Base-by-base conservation (phyloP, 345 rosid genomes). In the Geranium rotundifolium region DNA sequence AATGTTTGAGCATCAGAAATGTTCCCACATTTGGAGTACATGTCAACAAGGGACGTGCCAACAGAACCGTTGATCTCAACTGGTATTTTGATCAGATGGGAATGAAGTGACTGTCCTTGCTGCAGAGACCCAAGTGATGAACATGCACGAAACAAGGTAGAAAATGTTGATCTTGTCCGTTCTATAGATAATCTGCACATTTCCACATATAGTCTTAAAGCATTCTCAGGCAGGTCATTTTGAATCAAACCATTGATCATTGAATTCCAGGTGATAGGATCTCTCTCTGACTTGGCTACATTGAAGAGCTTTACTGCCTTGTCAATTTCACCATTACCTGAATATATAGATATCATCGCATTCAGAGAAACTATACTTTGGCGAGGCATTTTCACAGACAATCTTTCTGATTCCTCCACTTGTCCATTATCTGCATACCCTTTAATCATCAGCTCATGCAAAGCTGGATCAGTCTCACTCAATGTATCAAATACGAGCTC, bases 21-120 rank as follows among this genome's bases (percentile, higher is more conserved):
- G 68, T 75, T 74, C 56, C 86, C 88, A 49, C 86, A 79, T 57
- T 76, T 76, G 54, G 86, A 79, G 76, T 85, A 85, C 91, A 85
- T 85, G 73, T 85, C 84, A 34, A 78, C 56, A 12, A 81, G 83
- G 56, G 82, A 80, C 57, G 86, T 78, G 50, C 77, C 91, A 5
- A 77, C 91, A 65, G 81, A 79, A 61, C 79, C 67, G 27, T 81
- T 79, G 5, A 71, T 71, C 15, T 66, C 77, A 64, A 77, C 74
- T 18, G 85, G 79, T 16, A 79, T 76, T 72, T 81, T 79, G 30
- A 66, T 60, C 77, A 83, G 65, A 64, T 75, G 80, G 31, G 81
- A 69, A 63, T 81, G 91, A 66, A 83, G 75, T 62, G 66, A 57
- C 65, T 77, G 76, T 57, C 86, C 88, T 29, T 71, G 83, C 49